Conservation (phyloP, 139 green algal genomes). For the Coccomyxa sp. region DNA sequence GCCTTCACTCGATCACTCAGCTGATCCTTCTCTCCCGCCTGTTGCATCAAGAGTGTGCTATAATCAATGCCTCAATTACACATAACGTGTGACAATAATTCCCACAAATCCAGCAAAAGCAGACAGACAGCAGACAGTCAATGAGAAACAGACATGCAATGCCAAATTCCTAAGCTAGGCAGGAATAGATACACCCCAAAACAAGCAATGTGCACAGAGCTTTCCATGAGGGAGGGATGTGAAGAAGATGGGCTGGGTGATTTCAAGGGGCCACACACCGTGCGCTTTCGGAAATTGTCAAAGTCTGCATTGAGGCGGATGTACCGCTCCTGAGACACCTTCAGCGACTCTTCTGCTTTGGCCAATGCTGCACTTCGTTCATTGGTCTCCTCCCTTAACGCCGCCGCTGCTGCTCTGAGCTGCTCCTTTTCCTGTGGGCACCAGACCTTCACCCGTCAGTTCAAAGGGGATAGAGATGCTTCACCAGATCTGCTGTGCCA, state of each 20-base stretch:
- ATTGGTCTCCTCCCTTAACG: too few species aligned
- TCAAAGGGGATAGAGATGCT: too few species aligned
- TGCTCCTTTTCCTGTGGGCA: not conserved
- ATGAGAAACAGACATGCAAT: too few species aligned
- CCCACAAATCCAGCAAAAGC: too few species aligned
- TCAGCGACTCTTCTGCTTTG: not conserved
- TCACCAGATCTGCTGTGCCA: too few species aligned
- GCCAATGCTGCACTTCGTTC: not conserved
- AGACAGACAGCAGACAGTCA: too few species aligned
- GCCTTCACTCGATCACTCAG: conserved; percentile 54
- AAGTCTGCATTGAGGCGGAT: conserved; percentile 94
- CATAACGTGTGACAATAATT: not conserved
- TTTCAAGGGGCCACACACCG: conserved; percentile 4
- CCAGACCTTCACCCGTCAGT: not conserved
- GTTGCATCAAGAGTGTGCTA: not conserved
- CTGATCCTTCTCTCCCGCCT: conserved; percentile 73
- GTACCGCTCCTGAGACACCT: conserved; percentile 70
- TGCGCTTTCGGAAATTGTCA: conserved; percentile 98
- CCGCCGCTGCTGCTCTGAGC: not conserved
- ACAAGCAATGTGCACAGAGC: too few species aligned
- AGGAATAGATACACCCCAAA: too few species aligned
- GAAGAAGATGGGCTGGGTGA: too few species aligned
- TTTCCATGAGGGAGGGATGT: too few species aligned
- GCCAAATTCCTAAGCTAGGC: too few species aligned
- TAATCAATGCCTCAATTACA: not conserved